Conservation (phyloP, 371 early-diverging fungal genomes). For the Apophysomyces variabilis region DNA sequence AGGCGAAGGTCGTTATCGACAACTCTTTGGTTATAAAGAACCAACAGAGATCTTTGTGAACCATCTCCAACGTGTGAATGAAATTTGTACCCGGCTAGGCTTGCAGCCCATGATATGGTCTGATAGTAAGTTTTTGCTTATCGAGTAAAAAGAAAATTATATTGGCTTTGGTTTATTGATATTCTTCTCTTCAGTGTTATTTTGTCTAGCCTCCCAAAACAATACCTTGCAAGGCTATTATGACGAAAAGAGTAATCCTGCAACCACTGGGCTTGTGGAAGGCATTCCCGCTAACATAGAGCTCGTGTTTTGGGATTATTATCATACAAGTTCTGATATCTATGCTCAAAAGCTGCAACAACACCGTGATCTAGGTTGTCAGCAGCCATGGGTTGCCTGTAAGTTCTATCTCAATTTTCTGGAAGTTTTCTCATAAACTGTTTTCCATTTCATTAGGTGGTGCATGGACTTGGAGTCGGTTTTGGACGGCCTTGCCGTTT, state of each 20-base stretch:
- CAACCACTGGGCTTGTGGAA: conserved; percentile 55
- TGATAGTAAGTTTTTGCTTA: conserved; percentile 64
- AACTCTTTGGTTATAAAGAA: conserved; percentile 77
- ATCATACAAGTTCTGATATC: conserved; percentile 72
- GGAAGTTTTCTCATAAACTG: not conserved
- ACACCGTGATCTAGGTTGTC: conserved; percentile 82
- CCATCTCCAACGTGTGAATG: conserved; percentile 73
- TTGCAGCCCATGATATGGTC: conserved; percentile 88
- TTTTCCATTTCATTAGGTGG: conserved; percentile 35
- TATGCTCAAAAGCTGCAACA: conserved; percentile 80
- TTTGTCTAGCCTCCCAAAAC: conserved; percentile 69
- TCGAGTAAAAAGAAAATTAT: not conserved
- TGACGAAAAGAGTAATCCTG: conserved; percentile 66
- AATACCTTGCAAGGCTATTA: conserved; percentile 82
- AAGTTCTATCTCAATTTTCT: conserved; percentile 16
- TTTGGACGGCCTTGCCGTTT: conserved; percentile 84
- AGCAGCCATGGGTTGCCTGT: conserved; percentile 80
- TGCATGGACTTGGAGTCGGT: conserved; percentile 87
- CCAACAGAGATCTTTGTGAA: conserved; percentile 77
- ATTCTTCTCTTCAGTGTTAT: not conserved
- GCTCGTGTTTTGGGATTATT: conserved; percentile 90
- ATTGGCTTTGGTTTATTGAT: not conserved
- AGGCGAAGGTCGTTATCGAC: conserved; percentile 81
- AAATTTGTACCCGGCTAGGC: conserved; percentile 66
- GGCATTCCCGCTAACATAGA: conserved; percentile 71